Percentiles rank a stretch among this genome's conserved stretches.
phyloP scores from a whole-genome alignment of 345 rosid species.

The Lumnitzera racemosa region DNA sequence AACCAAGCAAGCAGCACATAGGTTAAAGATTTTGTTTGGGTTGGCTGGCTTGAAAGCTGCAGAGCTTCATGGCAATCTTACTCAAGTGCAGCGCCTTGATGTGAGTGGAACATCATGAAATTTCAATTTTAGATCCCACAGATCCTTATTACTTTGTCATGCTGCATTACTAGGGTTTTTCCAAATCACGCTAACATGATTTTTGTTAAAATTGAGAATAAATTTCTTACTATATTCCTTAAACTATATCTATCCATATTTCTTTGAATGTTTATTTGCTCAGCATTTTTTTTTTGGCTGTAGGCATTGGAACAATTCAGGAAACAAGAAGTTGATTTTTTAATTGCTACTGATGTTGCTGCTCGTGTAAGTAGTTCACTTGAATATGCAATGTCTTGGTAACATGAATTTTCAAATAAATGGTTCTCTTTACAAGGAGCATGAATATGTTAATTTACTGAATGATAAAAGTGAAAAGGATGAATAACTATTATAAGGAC shows the following conservation, averaged over 20 bases:
- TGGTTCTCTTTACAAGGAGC: not conserved
- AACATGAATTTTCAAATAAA: not conserved
- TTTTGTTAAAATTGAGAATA: constrained; percentile 1
- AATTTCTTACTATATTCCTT: too few relatives aligned
- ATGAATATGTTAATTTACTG: not conserved
- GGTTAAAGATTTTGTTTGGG: constrained; percentile 89
- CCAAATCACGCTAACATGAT: not conserved
- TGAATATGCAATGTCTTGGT: not conserved
- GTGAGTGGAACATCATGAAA: constrained; percentile 31
- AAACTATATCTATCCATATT: not conserved
- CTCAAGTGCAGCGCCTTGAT: constrained; percentile 93
- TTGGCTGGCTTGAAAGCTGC: constrained; percentile 81
- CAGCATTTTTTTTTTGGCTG: not conserved
- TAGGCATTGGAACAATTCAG: constrained; percentile 93
- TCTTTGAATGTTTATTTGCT: not conserved
- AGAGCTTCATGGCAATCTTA: constrained; percentile 98
- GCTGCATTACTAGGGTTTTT: not conserved
- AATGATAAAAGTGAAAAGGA: too few relatives aligned
- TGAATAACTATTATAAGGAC: too few relatives aligned
- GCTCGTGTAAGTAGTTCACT: constrained; percentile 49
- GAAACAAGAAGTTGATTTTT: constrained; percentile 83
- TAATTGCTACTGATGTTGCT: constrained; percentile 95
- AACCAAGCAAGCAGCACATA: constrained; percentile 91
- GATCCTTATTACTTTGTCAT: not conserved
- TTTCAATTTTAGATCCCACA: not conserved